Evolutionary conservation across 257 asterid genomes (phyloP).

Genomic region (Gentiana dahurica): DNA sequence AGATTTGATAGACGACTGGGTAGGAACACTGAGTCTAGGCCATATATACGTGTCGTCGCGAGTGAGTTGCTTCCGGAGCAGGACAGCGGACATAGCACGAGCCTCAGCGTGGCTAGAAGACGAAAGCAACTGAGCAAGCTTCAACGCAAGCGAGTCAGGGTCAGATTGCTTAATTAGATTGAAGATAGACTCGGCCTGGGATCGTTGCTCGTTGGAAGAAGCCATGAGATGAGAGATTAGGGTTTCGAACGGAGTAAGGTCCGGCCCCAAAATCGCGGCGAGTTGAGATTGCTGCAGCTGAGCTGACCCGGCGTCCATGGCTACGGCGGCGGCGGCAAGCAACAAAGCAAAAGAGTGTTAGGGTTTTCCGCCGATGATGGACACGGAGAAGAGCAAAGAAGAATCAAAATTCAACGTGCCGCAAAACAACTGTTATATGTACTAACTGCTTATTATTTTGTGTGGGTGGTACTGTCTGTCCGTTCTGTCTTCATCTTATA

Average conservation of each 20-base stretch:
- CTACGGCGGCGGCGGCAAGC: conserved; percentile 1
- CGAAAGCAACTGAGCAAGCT: conserved; percentile 58
- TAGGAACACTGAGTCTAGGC: conserved; percentile 48
- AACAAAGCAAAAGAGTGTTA: conserved; percentile 6
- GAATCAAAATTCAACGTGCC: too few species aligned
- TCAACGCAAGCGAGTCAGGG: conserved; percentile 66
- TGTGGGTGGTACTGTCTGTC: conserved; percentile 8
- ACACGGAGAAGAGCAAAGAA: background rate
- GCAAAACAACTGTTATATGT: too few species aligned
- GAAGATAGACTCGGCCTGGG: conserved; percentile 83
- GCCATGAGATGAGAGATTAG: conserved; percentile 81
- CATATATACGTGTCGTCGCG: conserved; percentile 69
- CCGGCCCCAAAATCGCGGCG: conserved; percentile 65
- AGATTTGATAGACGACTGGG: conserved; percentile 53
- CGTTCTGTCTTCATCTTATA: too few species aligned
- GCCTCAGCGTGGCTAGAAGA: conserved; percentile 47
- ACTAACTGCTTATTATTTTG: background rate
- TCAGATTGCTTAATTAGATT: conserved; percentile 72
- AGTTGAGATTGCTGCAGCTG: conserved; percentile 75
- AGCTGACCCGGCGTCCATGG: conserved; percentile 67
- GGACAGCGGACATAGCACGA: conserved; percentile 78
- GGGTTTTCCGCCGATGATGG: conserved; percentile 32
- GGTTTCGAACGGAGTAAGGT: conserved; percentile 68
- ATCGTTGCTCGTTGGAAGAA: conserved; percentile 69
- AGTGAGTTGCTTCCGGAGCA: conserved; percentile 81